Evolutionary conservation across 2,329 filamentous ascomycete species (phyloP).

Genomic region (Sarocladiaceae sp.): DNA sequence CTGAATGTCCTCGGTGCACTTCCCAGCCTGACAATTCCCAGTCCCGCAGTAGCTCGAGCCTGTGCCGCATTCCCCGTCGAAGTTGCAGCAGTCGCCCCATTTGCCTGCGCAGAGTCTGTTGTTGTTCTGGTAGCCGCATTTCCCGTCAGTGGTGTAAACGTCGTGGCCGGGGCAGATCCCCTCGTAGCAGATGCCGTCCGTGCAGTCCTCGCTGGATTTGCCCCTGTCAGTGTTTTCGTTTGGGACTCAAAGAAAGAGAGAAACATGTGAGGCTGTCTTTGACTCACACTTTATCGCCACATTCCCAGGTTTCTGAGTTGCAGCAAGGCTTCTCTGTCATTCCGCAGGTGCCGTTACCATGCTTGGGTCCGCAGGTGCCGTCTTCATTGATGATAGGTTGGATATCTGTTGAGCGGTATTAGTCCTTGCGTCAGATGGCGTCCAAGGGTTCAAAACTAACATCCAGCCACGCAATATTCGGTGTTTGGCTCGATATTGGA

Average conservation of each 20-base stretch:
- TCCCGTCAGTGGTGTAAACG: conserved; percentile 26
- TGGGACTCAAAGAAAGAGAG: conserved; percentile 8
- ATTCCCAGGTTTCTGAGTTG: conserved; percentile 25
- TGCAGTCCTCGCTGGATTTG: conserved; percentile 26
- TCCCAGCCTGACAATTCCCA: conserved; percentile 15
- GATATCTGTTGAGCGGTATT: neutral
- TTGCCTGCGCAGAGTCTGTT: conserved; percentile 23
- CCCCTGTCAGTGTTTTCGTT: too few relatives aligned
- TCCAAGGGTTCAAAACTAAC: conserved; percentile 15
- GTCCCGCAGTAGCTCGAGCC: conserved; percentile 18
- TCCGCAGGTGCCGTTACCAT: conserved; percentile 26
- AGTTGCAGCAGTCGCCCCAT: conserved; percentile 25
- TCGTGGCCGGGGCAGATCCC: conserved; percentile 23
- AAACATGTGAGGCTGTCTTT: neutral
- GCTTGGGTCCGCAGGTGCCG: conserved; percentile 23
- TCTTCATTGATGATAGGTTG: conserved; percentile 14
- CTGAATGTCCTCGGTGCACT: conserved; percentile 14
- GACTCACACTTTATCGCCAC: conserved; percentile 21
- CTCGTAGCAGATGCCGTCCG: conserved; percentile 25
- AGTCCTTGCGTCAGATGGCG: neutral
- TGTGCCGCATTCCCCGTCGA: conserved; percentile 20
- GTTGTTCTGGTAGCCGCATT: conserved; percentile 23
- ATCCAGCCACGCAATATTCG: conserved; percentile 22
- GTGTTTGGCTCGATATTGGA: conserved; percentile 21
- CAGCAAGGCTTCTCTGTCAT: conserved; percentile 24